Base-by-base conservation (phyloP, 129 eudicot species). In the Pulicaria dysenterica region DNA sequence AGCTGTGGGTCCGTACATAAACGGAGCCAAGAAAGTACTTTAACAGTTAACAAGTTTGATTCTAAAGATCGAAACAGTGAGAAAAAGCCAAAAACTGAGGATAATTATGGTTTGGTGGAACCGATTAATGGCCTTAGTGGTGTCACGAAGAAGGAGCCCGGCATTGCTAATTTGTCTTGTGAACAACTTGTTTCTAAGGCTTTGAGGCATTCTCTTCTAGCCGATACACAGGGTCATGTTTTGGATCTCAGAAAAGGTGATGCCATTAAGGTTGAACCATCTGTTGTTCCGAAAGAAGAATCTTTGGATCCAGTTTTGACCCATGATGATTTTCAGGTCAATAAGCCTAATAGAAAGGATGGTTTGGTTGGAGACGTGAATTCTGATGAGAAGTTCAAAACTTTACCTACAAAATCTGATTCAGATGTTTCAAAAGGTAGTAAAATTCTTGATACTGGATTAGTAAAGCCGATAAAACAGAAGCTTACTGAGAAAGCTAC, bases 181-280 rank as follows among this genome's bases (percentile, higher is more conserved):
- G 97, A 85, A 45, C 92, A 85, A 76, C 86, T 84, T 61, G 88
- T 87, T 64, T 81, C 92, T 10, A 82, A 70, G 82, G 81, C 88
- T 76, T 70, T 84, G 74, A 88, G 73, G 80, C 87, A 87, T 73
- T 91, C 95, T 24, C 86, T 87, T 76, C 58, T 87, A 63, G 85
- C 89, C n/a, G 60, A 80, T 83, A 50, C 85, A 41, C 50, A 61
- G 19, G 38, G 42, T 67, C 47, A 47, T 46, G 73, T 46, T 61
- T 76, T 67, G 57, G 86, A 82, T 46, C 79, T 84, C 36, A 49
- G 73, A 47, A 78, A 82, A 76, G 82, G 38, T 77, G 46, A 59
- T n/a, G 79, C 70, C 14, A 59, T 11, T 55, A 82, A 74, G 65
- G 71, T 81, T 80, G 79, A 70, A 59, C 64, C 75, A 36, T 74